Percentiles rank a stretch among this genome's conserved stretches.
phyloP scores from a whole-genome alignment of 805 yeast genomes.

The Yamadazyma nakazawae region DNA sequence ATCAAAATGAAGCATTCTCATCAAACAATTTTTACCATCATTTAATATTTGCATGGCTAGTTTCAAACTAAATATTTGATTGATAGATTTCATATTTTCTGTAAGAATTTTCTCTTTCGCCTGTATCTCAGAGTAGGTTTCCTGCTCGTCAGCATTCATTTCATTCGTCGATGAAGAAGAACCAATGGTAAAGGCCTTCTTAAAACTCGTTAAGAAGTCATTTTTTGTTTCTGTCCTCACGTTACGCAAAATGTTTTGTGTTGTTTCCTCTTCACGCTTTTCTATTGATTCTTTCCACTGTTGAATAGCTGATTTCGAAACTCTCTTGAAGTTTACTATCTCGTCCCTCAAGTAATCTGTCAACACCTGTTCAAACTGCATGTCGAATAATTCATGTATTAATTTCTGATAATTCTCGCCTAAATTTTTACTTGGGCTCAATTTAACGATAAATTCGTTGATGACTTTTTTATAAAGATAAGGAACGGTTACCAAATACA shows the following conservation, averaged over 20 bases:
- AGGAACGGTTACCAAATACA: conserved; percentile 40
- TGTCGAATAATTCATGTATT: conserved; percentile 37
- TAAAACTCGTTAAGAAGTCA: conserved; percentile 62
- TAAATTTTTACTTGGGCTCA: conserved; percentile 30
- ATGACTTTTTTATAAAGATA: conserved; percentile 31
- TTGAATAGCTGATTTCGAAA: conserved; percentile 21
- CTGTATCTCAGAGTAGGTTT: conserved; percentile 62
- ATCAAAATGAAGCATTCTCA: conserved; percentile 46
- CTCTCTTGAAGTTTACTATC: conserved; percentile 23
- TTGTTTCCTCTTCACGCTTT: conserved; percentile 47
- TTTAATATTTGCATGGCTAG: conserved; percentile 69
- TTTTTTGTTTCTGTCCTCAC: conserved; percentile 49
- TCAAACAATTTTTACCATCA: conserved; percentile 62
- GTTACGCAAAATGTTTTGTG: conserved; percentile 45
- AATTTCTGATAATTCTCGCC: conserved; percentile 34
- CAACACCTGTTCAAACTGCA: conserved; percentile 38
- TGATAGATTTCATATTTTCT: conserved; percentile 71
- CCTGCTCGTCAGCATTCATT: conserved; percentile 19
- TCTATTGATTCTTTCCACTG: conserved; percentile 36
- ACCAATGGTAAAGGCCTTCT: conserved; percentile 52
- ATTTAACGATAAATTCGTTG: conserved; percentile 21
- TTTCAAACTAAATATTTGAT: conserved; percentile 75
- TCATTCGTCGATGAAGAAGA: conserved; percentile 22
- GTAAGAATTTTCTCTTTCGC: conserved; percentile 77
- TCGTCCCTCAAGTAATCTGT: conserved; percentile 41